Evolutionary conservation across 352 stramenopile genomes (phyloP), one percentile per base, ranked within the genome.

Genomic region (Aphanomyces astaci): DNA sequence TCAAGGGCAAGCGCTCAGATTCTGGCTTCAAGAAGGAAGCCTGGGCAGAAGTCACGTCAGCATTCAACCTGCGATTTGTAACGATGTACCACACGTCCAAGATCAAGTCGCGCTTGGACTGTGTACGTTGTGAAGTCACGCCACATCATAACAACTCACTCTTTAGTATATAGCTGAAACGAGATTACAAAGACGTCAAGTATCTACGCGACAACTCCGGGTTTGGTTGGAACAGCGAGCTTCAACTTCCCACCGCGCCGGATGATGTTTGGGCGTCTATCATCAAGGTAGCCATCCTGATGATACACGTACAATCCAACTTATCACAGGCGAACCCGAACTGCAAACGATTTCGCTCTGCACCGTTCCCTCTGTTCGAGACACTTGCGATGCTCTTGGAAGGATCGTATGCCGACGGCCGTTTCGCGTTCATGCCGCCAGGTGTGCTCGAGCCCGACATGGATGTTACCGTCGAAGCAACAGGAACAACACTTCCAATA

Each of bases 21-120:
- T 55, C 48, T 24, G 48, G 48, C 48, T 55, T 55, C 48, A 55
- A 55, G 27, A 55, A 55, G n/a, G 48, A 55, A 55, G 48, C 48
- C 11, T 55, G 48, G 48, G 27, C n/a, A 10, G 48, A 55, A 22
- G 48, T 55, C 48, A 55, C 48, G 7, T 11, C n/a, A 0, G 0
- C n/a, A 11, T 55, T 55, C 48, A 55, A 55, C 48, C 10, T 24
- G n/a, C n/a, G 27, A 11, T 55, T 55, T 2, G 27, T 10, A 10
- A 55, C 48, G n/a, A 55, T 15, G n/a, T 1, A 55, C 27, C 48
- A 55, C 48, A 2, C 27, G 48, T 55, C 48, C 48, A 55, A 55
- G 48, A 43, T 43, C 36, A 43, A 43, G 36, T 43, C 36, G 36
- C 36, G 36, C 7, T 15, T 43, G 36, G 36, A 43, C 15, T 43